Base-by-base conservation (phyloP, 371 early-diverging fungal genomes). In the Apophysomyces trapeziformis region DNA sequence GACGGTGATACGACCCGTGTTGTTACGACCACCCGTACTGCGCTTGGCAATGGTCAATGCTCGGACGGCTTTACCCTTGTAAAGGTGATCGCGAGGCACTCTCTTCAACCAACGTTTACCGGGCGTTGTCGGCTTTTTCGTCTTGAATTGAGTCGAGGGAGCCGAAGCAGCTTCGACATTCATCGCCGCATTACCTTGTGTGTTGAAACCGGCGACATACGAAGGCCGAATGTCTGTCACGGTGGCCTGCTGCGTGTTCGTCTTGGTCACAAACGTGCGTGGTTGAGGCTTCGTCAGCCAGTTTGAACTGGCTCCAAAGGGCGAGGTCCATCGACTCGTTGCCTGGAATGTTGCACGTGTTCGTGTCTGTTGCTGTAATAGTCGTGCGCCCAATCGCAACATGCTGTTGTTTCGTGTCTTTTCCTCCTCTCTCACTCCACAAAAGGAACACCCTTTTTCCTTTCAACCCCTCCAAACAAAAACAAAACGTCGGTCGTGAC, bases 71-170 rank as follows among this genome's bases (percentile, higher is more conserved):
- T 88, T 87, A 68, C 97, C 97, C 80, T 95, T 93, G 86, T 91
- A 92, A 64, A 96, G 87, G 73, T 96, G 95, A 74, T 94, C 93
- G 64, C 94, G 89, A 47, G 93, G 90, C 68, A 96, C 91, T 57
- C 95, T 91, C 63, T 93, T 89, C 76, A 95, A 85, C 88, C 88
- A 88, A 67, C 95, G 90, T 38, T 92, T 88, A 70, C 96, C 97
- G 14, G 95, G 95, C 16, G 97, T 92, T 5, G 93, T 88, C 2
- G 94, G 91, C 73, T 93, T 97, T 80, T 94, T 95, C 21, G 96
- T 91, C 84, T 96, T 97, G 82, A 93, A 94, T 61, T 90, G 90
- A 13, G 61, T 69, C 36, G 80, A 73, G 18, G 84, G 79, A 9
- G 63, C 57, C 5, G 79, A 69, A 0, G 75, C 63, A 1, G 78